Evolutionary conservation across 768 basidiomycete genomes (phyloP).

Genomic region (Panus rudis): DNA sequence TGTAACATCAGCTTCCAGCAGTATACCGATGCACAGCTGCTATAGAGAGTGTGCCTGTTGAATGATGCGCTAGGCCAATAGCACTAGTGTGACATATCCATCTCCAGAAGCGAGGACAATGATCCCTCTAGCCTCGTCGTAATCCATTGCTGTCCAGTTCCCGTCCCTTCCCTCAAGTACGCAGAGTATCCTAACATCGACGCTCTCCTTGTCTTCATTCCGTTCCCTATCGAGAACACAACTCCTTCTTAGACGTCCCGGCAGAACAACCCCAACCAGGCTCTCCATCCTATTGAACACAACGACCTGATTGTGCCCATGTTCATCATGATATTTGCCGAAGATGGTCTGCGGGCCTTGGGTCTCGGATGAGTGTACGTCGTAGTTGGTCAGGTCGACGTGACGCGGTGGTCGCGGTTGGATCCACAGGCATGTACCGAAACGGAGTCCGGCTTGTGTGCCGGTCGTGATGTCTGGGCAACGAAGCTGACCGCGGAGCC

Average conservation of each 20-base stretch:
- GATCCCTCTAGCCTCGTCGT: slow-evolving; percentile 50
- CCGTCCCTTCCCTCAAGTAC: slow-evolving; percentile 25
- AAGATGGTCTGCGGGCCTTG: too few relatives aligned
- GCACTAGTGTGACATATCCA: slow-evolving; percentile 39
- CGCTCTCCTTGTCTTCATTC: too few relatives aligned
- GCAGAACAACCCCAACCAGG: too few relatives aligned
- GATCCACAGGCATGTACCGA: slow-evolving; percentile 57
- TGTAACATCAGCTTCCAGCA: too few relatives aligned
- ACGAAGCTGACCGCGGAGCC: slow-evolving; percentile 43
- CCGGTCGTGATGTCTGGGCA: slow-evolving; percentile 51
- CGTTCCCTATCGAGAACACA: too few relatives aligned
- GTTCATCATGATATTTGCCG: too few relatives aligned
- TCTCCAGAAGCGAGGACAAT: slow-evolving; percentile 45
- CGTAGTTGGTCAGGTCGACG: slow-evolving; percentile 27
- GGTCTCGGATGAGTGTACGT: slow-evolving; percentile 17
- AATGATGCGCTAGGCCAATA: too few relatives aligned
- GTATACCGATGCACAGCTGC: neutral
- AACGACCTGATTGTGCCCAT: too few relatives aligned
- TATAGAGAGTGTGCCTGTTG: too few relatives aligned
- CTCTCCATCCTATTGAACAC: too few relatives aligned
- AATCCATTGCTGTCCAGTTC: slow-evolving; percentile 55
- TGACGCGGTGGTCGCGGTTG: slow-evolving; percentile 42
- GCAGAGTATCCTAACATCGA: slow-evolving; percentile 25
- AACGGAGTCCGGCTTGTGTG: slow-evolving; percentile 22
- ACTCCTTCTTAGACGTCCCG: too few relatives aligned